phyloP scores from a whole-genome alignment of 139 green algal species.

The Diplosphaera chodatii region DNA sequence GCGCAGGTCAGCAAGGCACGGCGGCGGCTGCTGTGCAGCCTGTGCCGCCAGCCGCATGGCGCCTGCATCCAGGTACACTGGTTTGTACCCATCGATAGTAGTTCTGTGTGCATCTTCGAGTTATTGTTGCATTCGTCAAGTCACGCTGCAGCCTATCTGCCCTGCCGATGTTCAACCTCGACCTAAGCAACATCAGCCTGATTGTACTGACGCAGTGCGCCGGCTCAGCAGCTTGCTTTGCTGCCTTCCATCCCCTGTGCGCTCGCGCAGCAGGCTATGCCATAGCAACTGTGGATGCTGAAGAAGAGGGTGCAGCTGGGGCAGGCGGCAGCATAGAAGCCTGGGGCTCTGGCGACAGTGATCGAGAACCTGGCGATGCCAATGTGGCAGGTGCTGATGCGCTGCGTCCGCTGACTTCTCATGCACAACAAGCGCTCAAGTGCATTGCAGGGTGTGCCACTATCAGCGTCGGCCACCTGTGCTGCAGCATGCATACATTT shows the following conservation, averaged over 20 bases:
- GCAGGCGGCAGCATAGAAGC: neutral
- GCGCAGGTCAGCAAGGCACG: slow-evolving; percentile 14
- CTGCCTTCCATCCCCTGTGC: slow-evolving; percentile 74
- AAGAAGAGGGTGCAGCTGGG: neutral
- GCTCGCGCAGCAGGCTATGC: slow-evolving; percentile 37
- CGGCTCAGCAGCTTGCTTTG: slow-evolving; percentile 45
- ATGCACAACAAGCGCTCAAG: no score
- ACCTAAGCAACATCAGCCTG: no score
- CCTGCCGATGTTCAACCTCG: no score
- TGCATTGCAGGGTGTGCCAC: no score
- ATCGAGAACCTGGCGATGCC: neutral
- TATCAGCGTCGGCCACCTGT: no score
- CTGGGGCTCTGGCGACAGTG: neutral
- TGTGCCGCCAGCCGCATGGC: slow-evolving; percentile 69
- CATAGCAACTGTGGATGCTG: slow-evolving; percentile 6
- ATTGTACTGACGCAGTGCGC: slow-evolving; percentile 40
- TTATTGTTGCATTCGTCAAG: no score
- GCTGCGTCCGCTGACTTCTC: no score
- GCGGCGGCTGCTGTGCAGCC: slow-evolving; percentile 40
- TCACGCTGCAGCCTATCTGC: no score
- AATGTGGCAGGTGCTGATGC: neutral
- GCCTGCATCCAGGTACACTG: slow-evolving; percentile 53
- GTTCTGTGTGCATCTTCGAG: no score
- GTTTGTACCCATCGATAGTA: no score
- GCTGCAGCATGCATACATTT: no score